Conservation (phyloP, 306 rosid species). For the Quercus dentata region DNA sequence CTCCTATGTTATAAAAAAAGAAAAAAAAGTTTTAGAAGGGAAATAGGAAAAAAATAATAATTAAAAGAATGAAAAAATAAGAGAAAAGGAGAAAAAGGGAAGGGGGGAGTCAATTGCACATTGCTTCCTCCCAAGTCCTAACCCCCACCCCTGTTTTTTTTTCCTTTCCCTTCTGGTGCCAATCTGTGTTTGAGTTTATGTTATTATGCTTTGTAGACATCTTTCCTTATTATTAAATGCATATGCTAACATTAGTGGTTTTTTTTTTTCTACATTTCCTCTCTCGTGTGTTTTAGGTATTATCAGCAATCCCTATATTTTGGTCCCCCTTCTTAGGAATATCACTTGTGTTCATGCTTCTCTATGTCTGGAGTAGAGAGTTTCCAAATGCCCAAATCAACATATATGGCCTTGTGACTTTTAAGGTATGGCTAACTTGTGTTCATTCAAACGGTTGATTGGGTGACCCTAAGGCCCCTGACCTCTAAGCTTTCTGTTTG, state of each 20-base stretch:
- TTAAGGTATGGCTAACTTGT: slow-evolving; percentile 54
- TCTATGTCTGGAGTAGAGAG: slow-evolving; percentile 97
- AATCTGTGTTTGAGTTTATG: not conserved
- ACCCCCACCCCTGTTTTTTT: not conserved
- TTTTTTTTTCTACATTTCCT: slow-evolving; percentile 2
- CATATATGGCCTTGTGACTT: slow-evolving; percentile 84
- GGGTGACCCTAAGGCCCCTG: not conserved
- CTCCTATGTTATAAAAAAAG: too few species aligned
- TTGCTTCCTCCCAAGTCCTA: not conserved
- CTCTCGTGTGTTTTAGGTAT: slow-evolving; percentile 36
- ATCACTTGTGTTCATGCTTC: slow-evolving; percentile 93
- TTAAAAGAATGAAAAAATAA: not conserved
- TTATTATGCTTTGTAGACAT: not conserved
- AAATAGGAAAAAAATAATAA: not conserved
- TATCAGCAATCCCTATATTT: slow-evolving; percentile 69
- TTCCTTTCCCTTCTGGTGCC: not conserved
- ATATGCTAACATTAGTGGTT: slow-evolving; percentile 5
- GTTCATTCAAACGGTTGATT: not conserved
- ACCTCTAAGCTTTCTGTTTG: slow-evolving; percentile 6
- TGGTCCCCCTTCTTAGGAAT: slow-evolving; percentile 59
- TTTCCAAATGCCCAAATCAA: slow-evolving; percentile 84
- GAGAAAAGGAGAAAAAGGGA: not conserved
- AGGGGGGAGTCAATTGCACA: not conserved
- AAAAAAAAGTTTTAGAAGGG: not conserved
- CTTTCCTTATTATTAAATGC: slow-evolving; percentile 8